These are phyloP conservation scores for Boletus insuetus DNA, from an alignment of 768 basidiomycete genomes.

Conservation along the genomic window DNA sequence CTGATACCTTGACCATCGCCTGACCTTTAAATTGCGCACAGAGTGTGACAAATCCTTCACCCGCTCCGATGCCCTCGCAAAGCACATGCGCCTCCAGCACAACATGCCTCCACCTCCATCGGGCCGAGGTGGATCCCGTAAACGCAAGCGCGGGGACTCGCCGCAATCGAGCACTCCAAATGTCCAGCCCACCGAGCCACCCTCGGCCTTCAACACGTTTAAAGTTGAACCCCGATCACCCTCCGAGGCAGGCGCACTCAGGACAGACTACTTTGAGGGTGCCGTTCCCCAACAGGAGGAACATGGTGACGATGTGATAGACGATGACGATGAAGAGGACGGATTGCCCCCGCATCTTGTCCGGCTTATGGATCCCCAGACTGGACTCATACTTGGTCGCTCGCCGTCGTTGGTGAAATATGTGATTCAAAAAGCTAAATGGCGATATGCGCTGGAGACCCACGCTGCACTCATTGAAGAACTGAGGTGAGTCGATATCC, in stretches of 20 bases:
- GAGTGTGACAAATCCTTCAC: slow-evolving; percentile 96
- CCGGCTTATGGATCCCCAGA: slow-evolving; percentile 50
- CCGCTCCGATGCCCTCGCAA: slow-evolving; percentile 88
- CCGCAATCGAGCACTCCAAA: slow-evolving; percentile 21
- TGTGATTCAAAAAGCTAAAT: slow-evolving; percentile 66
- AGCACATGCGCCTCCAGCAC: slow-evolving; percentile 90
- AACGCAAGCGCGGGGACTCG: slow-evolving; percentile 59
- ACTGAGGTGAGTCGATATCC: slow-evolving; percentile 35
- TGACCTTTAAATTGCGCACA: slow-evolving; percentile 32
- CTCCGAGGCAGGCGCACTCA: slow-evolving; percentile 32
- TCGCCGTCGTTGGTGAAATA: slow-evolving; percentile 72
- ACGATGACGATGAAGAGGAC: slow-evolving; percentile 40
- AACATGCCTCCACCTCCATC: slow-evolving; percentile 73
- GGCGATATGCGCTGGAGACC: slow-evolving; percentile 63
- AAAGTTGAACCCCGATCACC: slow-evolving; percentile 58
- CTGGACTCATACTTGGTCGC: slow-evolving; percentile 66
- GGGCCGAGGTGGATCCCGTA: slow-evolving; percentile 65
- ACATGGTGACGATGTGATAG: slow-evolving; percentile 14
- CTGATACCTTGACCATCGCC: not conserved
- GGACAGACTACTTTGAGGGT: slow-evolving; percentile 33
- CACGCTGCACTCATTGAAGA: slow-evolving; percentile 67
- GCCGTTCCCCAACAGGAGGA: slow-evolving; percentile 15
- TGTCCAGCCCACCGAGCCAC: slow-evolving; percentile 21
- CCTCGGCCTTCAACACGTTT: slow-evolving; percentile 54
- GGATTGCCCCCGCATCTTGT: slow-evolving; percentile 54